These are phyloP conservation scores for Colletotrichum filicis DNA, from an alignment of 2,329 filamentous ascomycete species.

Conservation along the genomic window DNA sequence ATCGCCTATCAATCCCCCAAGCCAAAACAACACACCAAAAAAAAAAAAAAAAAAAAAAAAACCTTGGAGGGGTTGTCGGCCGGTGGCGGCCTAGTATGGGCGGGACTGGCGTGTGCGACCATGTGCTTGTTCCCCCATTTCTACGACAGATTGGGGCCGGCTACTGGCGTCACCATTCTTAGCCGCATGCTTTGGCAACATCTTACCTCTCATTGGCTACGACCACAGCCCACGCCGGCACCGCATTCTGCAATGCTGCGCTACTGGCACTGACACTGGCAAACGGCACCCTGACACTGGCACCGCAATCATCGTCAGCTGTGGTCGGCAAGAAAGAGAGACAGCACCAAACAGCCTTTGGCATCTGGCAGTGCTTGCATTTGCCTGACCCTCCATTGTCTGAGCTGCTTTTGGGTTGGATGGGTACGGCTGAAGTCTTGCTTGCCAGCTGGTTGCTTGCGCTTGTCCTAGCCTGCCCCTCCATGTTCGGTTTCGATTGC, in stretches of 20 bases:
- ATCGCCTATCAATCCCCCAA: constrained; percentile 31
- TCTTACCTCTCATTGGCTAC: constrained; percentile 25
- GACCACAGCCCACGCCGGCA: constrained; percentile 16
- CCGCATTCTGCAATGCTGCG: constrained; percentile 24
- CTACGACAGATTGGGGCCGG: constrained; percentile 8
- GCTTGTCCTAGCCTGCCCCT: not conserved
- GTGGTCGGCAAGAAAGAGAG: constrained; percentile 8
- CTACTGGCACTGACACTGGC: not conserved
- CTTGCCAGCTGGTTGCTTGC: not conserved
- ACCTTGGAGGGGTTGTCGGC: constrained; percentile 31
- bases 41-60: constrained; percentile 15
- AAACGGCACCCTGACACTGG: no score
- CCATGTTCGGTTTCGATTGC: constrained; percentile 5
- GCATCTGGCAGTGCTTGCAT: not conserved
- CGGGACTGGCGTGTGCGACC: constrained; percentile 14
- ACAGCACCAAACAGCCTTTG: not conserved
- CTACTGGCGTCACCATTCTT: constrained; percentile 20
- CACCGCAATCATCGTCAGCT: constrained; percentile 21
- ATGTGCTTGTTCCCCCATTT: constrained; percentile 27
- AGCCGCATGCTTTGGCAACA: constrained; percentile 27
- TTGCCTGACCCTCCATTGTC: not conserved
- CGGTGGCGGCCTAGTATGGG: constrained; percentile 28
- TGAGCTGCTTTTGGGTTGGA: constrained; percentile 5
- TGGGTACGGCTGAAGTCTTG: constrained; percentile 17
- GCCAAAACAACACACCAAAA: constrained; percentile 26